Conservation (phyloP, 2,329 filamentous ascomycete species). For the Apiospora rasikravindrae region DNA sequence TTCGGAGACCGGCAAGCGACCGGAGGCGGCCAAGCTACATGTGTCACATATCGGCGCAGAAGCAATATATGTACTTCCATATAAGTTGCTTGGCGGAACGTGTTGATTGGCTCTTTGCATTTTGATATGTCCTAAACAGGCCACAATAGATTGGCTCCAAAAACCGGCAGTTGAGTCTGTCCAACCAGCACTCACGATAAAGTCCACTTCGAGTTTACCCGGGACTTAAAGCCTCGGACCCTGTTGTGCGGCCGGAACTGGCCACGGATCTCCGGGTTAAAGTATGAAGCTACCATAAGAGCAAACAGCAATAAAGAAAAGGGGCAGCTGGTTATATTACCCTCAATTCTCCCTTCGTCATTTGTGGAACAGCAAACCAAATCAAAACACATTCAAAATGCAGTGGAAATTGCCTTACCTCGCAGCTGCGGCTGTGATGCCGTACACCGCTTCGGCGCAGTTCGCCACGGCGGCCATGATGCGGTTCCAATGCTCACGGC, state of each 20-base stretch:
- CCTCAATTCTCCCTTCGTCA: not conserved
- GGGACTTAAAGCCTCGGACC: not conserved
- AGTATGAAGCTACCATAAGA: not conserved
- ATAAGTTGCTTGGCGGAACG: not conserved
- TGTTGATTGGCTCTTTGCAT: not conserved
- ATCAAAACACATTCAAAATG: slow-evolving; percentile 30
- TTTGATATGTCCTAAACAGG: not conserved
- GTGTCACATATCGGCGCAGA: not conserved
- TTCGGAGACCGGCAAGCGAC: slow-evolving; percentile 1
- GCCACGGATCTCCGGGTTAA: not conserved
- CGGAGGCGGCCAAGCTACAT: not conserved
- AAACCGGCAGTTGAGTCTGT: not conserved
- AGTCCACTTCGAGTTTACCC: not conserved
- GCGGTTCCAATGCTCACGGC: slow-evolving; percentile 43
- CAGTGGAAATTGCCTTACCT: slow-evolving; percentile 36
- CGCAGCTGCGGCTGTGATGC: slow-evolving; percentile 33
- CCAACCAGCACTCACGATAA: not conserved
- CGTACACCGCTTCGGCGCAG: slow-evolving; percentile 37
- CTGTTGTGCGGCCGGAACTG: not conserved
- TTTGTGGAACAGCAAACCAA: not conserved
- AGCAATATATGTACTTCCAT: not conserved
- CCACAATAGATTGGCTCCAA: not conserved
- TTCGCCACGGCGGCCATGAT: slow-evolving; percentile 31
- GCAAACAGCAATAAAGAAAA: not conserved
- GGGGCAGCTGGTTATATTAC: not conserved